Base-by-base conservation (phyloP, 1,284 basidiomycete genomes). In the Porodaedalea pini region DNA sequence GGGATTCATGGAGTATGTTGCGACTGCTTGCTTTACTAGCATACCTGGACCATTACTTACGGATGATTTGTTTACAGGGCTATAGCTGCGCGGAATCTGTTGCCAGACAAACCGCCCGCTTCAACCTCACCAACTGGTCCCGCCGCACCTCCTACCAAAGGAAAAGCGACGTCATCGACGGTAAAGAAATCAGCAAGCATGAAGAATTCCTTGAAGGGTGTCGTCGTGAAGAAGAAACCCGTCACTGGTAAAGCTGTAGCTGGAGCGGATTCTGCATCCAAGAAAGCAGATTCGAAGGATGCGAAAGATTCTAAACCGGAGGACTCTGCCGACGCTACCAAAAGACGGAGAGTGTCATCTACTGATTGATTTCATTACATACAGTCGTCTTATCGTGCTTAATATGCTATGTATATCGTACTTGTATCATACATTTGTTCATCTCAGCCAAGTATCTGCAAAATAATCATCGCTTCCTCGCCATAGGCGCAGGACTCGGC, bases 1-100 rank as follows among this genome's bases (percentile, higher is more conserved):
- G 62, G 78, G 76, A 62, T 95, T 93, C 70, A 83, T 85, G 74
- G 84, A 89, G 91, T 92, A 69, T 60, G 78, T 70, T 45, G 25
- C 29, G 8, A 17, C 41, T 56, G 51, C 15, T 6, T 3, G 15
- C 15, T 25, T 45, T n/a, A n/a, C 29, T 51, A 29, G 51, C 32
- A 63, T 53, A 56, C 47, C 50, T 49, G 56, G 69, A 50, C 63
- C 43, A 50, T 60, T 59, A 54, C 56, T 44, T 54, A 34, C 37
- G 47, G 4, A 17, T 32, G 19, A n/a, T 41, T 32, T 8, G 32
- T 37, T 15, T 55, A 11, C 65, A 91, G 88, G 69, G 88, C 89
- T 51, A 86, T 91, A 41, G 87, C 87, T 45, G 86, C 87, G 49
- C 79, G 86, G 61, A 80, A 80, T 53, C 80, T 70, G 57, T 78